Conservation (phyloP, 495 filamentous ascomycete genomes). For the Cercophora sp. region DNA sequence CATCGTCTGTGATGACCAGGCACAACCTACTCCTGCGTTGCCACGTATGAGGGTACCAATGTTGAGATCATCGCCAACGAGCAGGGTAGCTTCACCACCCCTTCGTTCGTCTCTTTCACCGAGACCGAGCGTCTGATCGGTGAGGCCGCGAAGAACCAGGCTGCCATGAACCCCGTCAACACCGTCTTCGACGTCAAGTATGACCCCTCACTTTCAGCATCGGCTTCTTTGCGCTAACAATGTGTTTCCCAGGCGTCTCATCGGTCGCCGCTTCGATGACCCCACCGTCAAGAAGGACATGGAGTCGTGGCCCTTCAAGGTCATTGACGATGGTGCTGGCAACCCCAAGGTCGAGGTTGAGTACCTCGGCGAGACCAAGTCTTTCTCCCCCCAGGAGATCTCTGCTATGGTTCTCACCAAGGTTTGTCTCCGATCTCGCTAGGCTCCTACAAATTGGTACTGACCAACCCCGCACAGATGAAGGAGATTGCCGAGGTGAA, state of each 20-base stretch:
- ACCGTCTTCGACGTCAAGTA: conserved; percentile 98
- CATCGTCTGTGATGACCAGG: conserved; percentile 47
- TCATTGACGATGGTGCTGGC: conserved; percentile 73
- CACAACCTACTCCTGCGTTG: conserved; percentile 99
- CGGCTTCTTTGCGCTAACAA: conserved; percentile 22
- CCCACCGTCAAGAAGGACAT: conserved; percentile 97
- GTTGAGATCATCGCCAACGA: conserved; percentile 99
- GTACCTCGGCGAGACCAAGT: conserved; percentile 90
- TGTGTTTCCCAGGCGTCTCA: conserved; percentile 63
- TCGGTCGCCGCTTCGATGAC: conserved; percentile 91
- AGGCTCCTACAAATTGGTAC: conserved; percentile 5
- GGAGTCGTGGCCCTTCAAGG: conserved; percentile 98
- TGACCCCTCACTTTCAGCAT: background rate
- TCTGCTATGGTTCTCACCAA: conserved; percentile 92
- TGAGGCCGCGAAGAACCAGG: conserved; percentile 99
- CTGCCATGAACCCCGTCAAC: conserved; percentile 96
- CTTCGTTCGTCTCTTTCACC: conserved; percentile 98
- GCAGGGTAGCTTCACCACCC: conserved; percentile 98
- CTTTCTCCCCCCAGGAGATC: conserved; percentile 96
- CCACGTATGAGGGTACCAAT: conserved; percentile 97
- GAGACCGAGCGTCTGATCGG: conserved; percentile 97
- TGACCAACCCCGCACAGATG: conserved; percentile 57
- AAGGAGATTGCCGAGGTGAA: conserved; percentile 96
- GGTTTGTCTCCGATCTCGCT: conserved; percentile 43
- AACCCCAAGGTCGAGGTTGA: conserved; percentile 93